Evolutionary conservation across 805 yeast genomes (phyloP).

Genomic region (Candida berthetii): DNA sequence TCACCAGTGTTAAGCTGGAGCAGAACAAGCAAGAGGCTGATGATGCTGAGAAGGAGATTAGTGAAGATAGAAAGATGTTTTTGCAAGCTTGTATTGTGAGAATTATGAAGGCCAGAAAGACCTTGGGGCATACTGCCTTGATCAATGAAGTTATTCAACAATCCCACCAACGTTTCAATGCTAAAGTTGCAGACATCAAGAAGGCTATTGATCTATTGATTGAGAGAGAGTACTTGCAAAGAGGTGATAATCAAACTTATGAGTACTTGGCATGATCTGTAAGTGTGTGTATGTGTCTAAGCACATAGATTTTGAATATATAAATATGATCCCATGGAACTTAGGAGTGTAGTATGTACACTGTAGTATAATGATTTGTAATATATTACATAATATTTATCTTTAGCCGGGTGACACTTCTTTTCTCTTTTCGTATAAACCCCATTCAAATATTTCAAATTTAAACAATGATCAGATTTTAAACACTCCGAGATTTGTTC

Average conservation of each 20-base stretch:
- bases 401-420: too few relatives aligned
- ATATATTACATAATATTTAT: too few relatives aligned
- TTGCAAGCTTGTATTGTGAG: conserved; percentile 92
- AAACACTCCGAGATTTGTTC: too few relatives aligned
- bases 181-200: conserved; percentile 82
- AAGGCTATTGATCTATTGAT: conserved; percentile 79
- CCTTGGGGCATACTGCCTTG: conserved; percentile 69
- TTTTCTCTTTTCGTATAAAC: too few relatives aligned
- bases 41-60: conserved; percentile 73
- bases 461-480: too few relatives aligned
- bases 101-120: conserved; percentile 91
- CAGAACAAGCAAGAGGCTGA: conserved; percentile 57
- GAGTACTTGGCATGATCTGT: conserved; percentile 66
- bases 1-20: conserved; percentile 50
- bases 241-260: conserved; percentile 68
- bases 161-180: conserved; percentile 73
- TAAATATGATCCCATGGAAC: too few relatives aligned
- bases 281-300: too few relatives aligned
- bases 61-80: conserved; percentile 79
- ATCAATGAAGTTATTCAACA: conserved; percentile 87
- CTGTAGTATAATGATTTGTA: too few relatives aligned
- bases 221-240: conserved; percentile 77
- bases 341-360: too few relatives aligned
- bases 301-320: too few relatives aligned
- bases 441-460: too few relatives aligned